These are phyloP conservation scores for Fraxinus velutina DNA, from an alignment of 305 asterid genomes.

Conservation along the genomic window DNA sequence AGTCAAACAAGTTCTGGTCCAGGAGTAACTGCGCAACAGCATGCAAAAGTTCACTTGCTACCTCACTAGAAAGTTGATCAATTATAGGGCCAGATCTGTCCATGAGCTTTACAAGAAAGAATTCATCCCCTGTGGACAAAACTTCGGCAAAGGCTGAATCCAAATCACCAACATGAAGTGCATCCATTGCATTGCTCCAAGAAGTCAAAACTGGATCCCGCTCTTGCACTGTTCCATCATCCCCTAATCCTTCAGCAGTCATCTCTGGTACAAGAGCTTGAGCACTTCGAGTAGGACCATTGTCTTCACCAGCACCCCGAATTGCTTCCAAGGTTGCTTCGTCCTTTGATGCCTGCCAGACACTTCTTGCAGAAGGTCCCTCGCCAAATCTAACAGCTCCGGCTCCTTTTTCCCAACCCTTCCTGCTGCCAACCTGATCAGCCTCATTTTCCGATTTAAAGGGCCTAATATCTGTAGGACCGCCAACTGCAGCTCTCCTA, in stretches of 20 bases:
- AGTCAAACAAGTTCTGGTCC: slow-evolving; percentile 71
- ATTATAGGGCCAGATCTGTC: slow-evolving; percentile 87
- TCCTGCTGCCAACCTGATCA: slow-evolving; percentile 62
- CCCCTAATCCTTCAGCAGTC: slow-evolving; percentile 73
- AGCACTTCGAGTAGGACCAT: slow-evolving; percentile 59
- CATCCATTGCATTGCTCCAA: slow-evolving; percentile 97
- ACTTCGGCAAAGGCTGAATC: slow-evolving; percentile 91
- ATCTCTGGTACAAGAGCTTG: slow-evolving; percentile 78
- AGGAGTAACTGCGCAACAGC: slow-evolving; percentile 74
- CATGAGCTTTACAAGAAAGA: slow-evolving; percentile 89
- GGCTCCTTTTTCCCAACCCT: slow-evolving; percentile 78
- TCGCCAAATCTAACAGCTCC: slow-evolving; percentile 85
- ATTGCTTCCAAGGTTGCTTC: slow-evolving; percentile 98
- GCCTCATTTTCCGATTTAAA: slow-evolving; percentile 59
- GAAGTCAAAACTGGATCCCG: slow-evolving; percentile 82
- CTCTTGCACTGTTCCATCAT: slow-evolving; percentile 59
- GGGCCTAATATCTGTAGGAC: slow-evolving; percentile 45
- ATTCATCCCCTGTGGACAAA: slow-evolving; percentile 76
- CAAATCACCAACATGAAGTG: slow-evolving; percentile 69
- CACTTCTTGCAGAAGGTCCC: slow-evolving; percentile 99
- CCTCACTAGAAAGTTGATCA: slow-evolving; percentile 83
- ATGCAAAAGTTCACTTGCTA: slow-evolving; percentile 65
- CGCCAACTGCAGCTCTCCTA: slow-evolving; percentile 50
- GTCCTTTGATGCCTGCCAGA: slow-evolving; percentile 99
- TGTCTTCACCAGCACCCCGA: slow-evolving; percentile 91